Evolutionary conservation across 352 stramenopile species (phyloP).

Genomic region (Phytophthora ohioensis): DNA sequence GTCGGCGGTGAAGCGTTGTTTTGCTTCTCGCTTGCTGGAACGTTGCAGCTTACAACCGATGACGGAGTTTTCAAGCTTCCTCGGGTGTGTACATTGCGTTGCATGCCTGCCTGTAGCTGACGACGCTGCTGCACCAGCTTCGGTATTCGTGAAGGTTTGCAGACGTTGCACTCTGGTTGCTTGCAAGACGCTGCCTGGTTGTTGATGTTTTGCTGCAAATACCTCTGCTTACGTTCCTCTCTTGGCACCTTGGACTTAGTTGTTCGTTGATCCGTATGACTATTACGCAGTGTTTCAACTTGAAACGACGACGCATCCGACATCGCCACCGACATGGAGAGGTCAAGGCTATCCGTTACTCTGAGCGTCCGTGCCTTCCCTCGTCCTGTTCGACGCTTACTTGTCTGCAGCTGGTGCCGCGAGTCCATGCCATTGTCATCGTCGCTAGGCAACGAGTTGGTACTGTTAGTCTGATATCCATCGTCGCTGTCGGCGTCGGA

Average conservation of each 20-base stretch:
- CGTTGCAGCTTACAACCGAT: background rate
- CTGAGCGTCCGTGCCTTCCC: slow-evolving; percentile 13
- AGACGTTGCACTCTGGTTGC: background rate
- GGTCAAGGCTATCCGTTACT: slow-evolving; percentile 65
- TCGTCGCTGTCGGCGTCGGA: slow-evolving; percentile 34
- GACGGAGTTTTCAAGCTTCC: background rate
- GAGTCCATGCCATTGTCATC: background rate
- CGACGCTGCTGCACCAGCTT: slow-evolving; percentile 56
- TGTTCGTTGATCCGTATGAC: background rate
- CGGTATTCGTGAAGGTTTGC: slow-evolving; percentile 19
- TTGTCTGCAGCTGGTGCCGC: background rate
- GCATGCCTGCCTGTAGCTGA: slow-evolving; percentile 41
- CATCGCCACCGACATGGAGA: slow-evolving; percentile 67
- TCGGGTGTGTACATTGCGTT: background rate
- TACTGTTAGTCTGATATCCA: slow-evolving; percentile 27
- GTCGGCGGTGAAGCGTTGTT: background rate
- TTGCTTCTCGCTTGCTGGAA: background rate
- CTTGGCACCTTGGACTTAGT: background rate
- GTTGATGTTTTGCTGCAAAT: background rate
- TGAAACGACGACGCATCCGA: slow-evolving; percentile 8
- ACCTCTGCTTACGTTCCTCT: background rate
- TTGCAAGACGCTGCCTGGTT: background rate
- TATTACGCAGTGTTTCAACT: background rate
- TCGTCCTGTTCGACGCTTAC: background rate
- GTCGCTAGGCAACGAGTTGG: slow-evolving; percentile 28